phyloP scores from a whole-genome alignment of 129 eudicot species.

The Glebionis coronaria region DNA sequence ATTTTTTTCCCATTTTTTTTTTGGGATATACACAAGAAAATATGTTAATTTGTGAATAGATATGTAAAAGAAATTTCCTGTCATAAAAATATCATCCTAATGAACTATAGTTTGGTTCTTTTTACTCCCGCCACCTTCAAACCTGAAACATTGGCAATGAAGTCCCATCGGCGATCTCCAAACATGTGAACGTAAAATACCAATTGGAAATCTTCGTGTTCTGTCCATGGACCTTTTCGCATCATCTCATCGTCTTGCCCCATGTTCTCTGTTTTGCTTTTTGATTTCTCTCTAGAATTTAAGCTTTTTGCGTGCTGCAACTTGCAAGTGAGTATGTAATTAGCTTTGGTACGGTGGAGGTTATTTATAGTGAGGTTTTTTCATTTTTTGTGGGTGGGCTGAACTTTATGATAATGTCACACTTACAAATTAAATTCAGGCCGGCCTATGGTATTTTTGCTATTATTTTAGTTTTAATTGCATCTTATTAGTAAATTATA shows the following conservation, averaged over 20 bases:
- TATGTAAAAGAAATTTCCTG: constrained; percentile 16
- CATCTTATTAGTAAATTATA: neutral
- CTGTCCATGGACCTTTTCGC: constrained; percentile 90
- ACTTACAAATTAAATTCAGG: neutral
- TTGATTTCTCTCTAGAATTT: constrained; percentile 9
- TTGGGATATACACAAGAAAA: constrained; percentile 27
- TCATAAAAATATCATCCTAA: constrained; percentile 23
- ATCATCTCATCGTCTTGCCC: constrained; percentile 43
- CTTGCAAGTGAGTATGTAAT: constrained; percentile 15
- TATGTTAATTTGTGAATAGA: constrained; percentile 26
- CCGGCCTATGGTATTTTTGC: neutral
- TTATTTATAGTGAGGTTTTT: constrained; percentile 34
- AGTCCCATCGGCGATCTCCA: constrained; percentile 92
- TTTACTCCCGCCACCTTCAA: constrained; percentile 98
- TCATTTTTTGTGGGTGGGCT: constrained; percentile 29
- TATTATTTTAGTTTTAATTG: neutral
- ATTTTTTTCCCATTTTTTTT: constrained; percentile 21
- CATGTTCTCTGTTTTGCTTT: constrained; percentile 16
- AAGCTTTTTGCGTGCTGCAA: constrained; percentile 10
- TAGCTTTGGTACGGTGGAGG: constrained; percentile 30
- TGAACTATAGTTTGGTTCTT: constrained; percentile 26
- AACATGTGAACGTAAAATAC: constrained; percentile 67
- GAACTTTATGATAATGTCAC: constrained; percentile 31
- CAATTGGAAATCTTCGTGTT: constrained; percentile 78
- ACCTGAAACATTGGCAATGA: constrained; percentile 95